A percentile compares a stretch with the other conserved stretches of the same genome.
These are phyloP conservation scores for Afroboletus lepidellus DNA, from an alignment of 1,284 basidiomycete species.

Conservation along the genomic window DNA sequence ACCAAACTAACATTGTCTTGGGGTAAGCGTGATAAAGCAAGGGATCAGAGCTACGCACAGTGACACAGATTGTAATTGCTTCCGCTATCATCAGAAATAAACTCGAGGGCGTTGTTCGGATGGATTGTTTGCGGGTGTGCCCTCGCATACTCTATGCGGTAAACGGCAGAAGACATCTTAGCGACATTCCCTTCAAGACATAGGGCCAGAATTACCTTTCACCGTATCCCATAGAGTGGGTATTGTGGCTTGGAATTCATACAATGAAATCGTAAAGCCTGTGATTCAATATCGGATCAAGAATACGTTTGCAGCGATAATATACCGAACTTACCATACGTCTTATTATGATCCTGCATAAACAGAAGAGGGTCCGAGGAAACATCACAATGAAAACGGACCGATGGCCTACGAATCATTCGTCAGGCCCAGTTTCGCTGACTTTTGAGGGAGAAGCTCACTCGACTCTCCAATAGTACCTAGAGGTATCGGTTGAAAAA, in stretches of 20 bases:
- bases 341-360: slow-evolving; percentile 76
- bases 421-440: slow-evolving; percentile 8
- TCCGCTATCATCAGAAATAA: slow-evolving; percentile 71
- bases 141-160: slow-evolving; percentile 47
- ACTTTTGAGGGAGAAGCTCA: slow-evolving; percentile 18
- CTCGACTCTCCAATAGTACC: slow-evolving; percentile 86
- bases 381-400: slow-evolving; percentile 77
- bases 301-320: background rate
- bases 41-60: slow-evolving; percentile 47
- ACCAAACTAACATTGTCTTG: slow-evolving; percentile 55
- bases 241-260: slow-evolving; percentile 79
- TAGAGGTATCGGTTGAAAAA: slow-evolving; percentile 17
- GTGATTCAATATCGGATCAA: background rate
- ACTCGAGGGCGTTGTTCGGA: slow-evolving; percentile 67
- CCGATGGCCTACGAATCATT: slow-evolving; percentile 50
- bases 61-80: slow-evolving; percentile 78
- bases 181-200: background rate
- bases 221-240: slow-evolving; percentile 73
- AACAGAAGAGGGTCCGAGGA: slow-evolving; percentile 77
- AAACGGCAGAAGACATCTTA: background rate
- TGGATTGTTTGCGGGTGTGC: slow-evolving; percentile 63
- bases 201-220: slow-evolving; percentile 39
- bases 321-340: slow-evolving; percentile 52
- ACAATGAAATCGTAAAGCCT: slow-evolving; percentile 79
- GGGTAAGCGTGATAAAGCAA: background rate